Evolutionary conservation across 2,329 filamentous ascomycete species (phyloP).

Genomic region (Penicillium sp.): DNA sequence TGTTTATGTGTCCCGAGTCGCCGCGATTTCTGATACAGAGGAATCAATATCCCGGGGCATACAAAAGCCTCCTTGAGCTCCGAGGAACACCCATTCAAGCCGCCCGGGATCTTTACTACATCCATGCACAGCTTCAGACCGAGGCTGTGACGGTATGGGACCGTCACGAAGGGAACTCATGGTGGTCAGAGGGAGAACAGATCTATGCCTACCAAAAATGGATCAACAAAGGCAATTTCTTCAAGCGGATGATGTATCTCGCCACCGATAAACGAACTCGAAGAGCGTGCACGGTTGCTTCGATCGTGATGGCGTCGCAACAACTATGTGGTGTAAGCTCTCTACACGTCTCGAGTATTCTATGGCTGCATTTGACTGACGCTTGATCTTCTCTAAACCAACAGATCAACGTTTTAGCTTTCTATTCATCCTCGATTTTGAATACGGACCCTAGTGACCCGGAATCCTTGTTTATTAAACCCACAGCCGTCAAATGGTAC

Average conservation of each 20-base stretch:
- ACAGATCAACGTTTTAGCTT: not conserved
- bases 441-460: too few relatives aligned
- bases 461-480: not conserved
- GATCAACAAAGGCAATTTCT: not conserved
- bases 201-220: not conserved
- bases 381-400: not conserved
- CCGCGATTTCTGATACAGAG: slow-evolving; percentile 19
- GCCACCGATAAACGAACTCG: not conserved
- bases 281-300: not conserved
- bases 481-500: not conserved
- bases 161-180: not conserved
- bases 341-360: not conserved
- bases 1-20: slow-evolving; percentile 2
- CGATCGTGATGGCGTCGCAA: not conserved
- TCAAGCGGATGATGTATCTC: not conserved
- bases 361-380: not conserved
- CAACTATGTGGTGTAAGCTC: not conserved
- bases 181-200: not conserved
- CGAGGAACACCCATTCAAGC: not conserved
- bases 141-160: not conserved
- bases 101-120: slow-evolving; percentile 29
- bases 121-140: slow-evolving; percentile 20
- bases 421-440: not conserved
- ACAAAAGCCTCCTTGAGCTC: not conserved
- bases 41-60: not conserved